phyloP scores from a whole-genome alignment of 2,329 filamentous ascomycete species.

The Nannizziopsis arthrosporioides region DNA sequence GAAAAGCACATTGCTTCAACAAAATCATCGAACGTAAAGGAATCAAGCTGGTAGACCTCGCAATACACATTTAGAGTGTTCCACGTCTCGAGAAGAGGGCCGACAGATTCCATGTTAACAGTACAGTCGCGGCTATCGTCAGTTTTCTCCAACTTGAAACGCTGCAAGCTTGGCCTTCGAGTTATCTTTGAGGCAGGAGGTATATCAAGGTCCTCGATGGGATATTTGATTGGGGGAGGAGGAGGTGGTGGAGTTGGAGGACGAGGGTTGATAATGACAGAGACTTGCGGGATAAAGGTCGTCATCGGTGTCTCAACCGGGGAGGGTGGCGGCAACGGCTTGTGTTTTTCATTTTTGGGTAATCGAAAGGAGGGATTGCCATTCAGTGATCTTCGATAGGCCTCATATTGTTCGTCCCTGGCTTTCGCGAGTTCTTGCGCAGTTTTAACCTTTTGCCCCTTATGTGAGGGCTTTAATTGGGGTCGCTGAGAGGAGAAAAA shows the following conservation, averaged over 20 bases:
- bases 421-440: slow-evolving; percentile 37
- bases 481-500: slow-evolving; percentile 42
- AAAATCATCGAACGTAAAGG: slow-evolving; percentile 95
- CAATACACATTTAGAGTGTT: slow-evolving; percentile 97
- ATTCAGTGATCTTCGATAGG: slow-evolving; percentile 38
- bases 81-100: slow-evolving; percentile 79
- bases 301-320: not conserved
- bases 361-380: slow-evolving; percentile 33
- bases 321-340: not conserved
- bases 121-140: slow-evolving; percentile 37
- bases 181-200: slow-evolving; percentile 50
- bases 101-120: slow-evolving; percentile 78
- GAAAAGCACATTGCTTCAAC: slow-evolving; percentile 73
- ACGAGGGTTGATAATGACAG: slow-evolving; percentile 9
- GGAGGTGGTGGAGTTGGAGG: slow-evolving; percentile 30
- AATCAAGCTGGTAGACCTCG: slow-evolving; percentile 85
- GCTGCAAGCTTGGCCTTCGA: slow-evolving; percentile 63
- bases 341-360: slow-evolving; percentile 13
- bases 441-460: slow-evolving; percentile 53
- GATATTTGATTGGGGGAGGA: slow-evolving; percentile 72
- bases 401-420: slow-evolving; percentile 37
- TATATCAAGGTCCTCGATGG: slow-evolving; percentile 85
- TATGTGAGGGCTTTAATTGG: slow-evolving; percentile 61
- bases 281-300: slow-evolving; percentile 5
- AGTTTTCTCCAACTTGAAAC: slow-evolving; percentile 56